phyloP scores from a whole-genome alignment of 305 asterid species.

The Fraxinus xanthoxyloides region DNA sequence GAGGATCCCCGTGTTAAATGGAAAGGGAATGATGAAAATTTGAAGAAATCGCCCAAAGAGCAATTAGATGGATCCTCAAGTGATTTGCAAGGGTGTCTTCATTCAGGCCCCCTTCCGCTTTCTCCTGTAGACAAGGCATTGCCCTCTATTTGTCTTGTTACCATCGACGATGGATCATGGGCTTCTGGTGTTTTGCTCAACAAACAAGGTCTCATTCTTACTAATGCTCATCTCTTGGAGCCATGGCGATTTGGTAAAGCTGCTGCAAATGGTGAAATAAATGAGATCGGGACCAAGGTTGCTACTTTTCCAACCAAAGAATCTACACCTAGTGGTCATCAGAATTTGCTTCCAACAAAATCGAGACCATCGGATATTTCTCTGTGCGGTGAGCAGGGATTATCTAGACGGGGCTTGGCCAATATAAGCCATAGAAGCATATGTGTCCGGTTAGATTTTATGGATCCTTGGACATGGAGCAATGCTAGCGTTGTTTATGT shows the following conservation, averaged over 20 bases:
- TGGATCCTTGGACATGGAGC: slow-evolving; percentile 92
- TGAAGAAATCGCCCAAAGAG: slow-evolving; percentile 28
- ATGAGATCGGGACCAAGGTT: slow-evolving; percentile 31
- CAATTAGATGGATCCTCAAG: slow-evolving; percentile 31
- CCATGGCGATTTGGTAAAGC: slow-evolving; percentile 96
- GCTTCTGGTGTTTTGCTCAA: slow-evolving; percentile 94
- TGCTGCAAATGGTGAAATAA: slow-evolving; percentile 43
- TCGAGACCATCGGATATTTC: slow-evolving; percentile 31
- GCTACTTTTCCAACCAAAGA: slow-evolving; percentile 31
- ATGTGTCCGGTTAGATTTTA: slow-evolving; percentile 73
- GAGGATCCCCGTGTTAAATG: slow-evolving; percentile 45
- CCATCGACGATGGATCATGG: slow-evolving; percentile 91
- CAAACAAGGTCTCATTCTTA: slow-evolving; percentile 84
- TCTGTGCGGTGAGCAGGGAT: slow-evolving; percentile 27
- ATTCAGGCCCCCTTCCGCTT: slow-evolving; percentile 31
- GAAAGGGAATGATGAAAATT: slow-evolving; percentile 37
- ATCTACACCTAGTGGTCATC: slow-evolving; percentile 30
- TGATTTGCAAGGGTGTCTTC: slow-evolving; percentile 29
- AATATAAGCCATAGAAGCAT: slow-evolving; percentile 43
- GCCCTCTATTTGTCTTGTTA: slow-evolving; percentile 85
- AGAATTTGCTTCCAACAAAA: slow-evolving; percentile 28
- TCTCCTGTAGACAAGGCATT: slow-evolving; percentile 77
- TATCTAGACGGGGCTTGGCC: slow-evolving; percentile 35
- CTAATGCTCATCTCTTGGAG: slow-evolving; percentile 96
- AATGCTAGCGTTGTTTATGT: slow-evolving; percentile 74